These are phyloP conservation scores for Ceratobasidium sp. DNA, from an alignment of 1,284 basidiomycete species.

Conservation along the genomic window DNA sequence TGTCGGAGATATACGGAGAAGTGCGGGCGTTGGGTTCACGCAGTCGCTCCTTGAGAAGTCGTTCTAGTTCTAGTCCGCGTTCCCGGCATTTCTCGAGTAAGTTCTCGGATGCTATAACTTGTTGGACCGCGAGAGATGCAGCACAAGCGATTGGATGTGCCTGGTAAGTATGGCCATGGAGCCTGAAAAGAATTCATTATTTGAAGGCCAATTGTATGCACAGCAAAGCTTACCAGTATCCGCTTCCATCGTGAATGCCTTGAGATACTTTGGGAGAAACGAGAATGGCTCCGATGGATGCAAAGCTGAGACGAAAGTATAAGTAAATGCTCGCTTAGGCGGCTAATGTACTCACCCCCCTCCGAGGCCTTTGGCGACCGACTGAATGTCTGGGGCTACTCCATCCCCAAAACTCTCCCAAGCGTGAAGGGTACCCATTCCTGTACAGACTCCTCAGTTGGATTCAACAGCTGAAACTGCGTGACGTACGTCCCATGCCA, in stretches of 20 bases:
- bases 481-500: conserved; percentile 81
- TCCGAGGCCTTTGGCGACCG: conserved; percentile 87
- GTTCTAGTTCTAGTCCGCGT: conserved; percentile 73
- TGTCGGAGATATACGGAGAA: conserved; percentile 77
- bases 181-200: conserved; percentile 55
- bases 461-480: neutral
- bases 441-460: conserved; percentile 57
- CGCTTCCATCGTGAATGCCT: conserved; percentile 74
- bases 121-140: conserved; percentile 83
- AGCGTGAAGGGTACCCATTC: conserved; percentile 86
- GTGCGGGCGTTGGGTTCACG: conserved; percentile 67
- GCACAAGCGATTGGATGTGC: conserved; percentile 80
- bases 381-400: conserved; percentile 82
- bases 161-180: conserved; percentile 89
- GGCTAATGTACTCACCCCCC: conserved; percentile 71
- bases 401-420: conserved; percentile 88
- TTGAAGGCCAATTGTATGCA: neutral
- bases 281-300: conserved; percentile 82
- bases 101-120: conserved; percentile 75
- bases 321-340: conserved; percentile 9
- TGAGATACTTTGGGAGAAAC: conserved; percentile 78
- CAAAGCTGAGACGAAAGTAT: conserved; percentile 68
- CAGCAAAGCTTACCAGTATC: conserved; percentile 66
- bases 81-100: conserved; percentile 74
- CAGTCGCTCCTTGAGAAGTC: conserved; percentile 69